Evolutionary conservation across 2,329 filamentous ascomycete species (phyloP).

Genomic region (Ceratocystis albifundus): DNA sequence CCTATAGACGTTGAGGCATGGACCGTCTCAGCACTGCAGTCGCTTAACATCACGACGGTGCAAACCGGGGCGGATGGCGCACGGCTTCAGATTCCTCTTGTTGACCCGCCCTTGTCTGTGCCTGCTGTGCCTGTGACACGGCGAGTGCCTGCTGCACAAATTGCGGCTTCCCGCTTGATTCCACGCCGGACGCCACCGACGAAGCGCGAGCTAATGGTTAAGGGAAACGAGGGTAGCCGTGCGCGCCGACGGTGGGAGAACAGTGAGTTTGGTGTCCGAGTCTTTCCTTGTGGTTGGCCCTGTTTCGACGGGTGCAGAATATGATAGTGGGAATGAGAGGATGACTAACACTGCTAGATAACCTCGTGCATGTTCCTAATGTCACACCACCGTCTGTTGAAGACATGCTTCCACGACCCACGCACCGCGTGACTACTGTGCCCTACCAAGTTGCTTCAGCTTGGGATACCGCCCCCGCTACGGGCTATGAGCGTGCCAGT

Average conservation of each 20-base stretch:
- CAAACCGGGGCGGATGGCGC: constrained; percentile 44
- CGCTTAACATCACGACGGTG: constrained; percentile 43
- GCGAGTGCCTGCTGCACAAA: constrained; percentile 1
- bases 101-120: constrained; percentile 36
- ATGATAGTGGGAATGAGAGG: not conserved
- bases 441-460: constrained; percentile 82
- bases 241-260: constrained; percentile 91
- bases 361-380: constrained; percentile 74
- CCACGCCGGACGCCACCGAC: constrained; percentile 38
- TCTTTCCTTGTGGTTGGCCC: not conserved
- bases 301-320: too few relatives aligned
- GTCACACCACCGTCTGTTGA: constrained; percentile 66
- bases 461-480: constrained; percentile 52
- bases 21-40: constrained; percentile 48
- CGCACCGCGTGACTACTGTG: constrained; percentile 63
- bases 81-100: constrained; percentile 63
- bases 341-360: constrained; percentile 46
- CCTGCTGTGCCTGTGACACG: not conserved
- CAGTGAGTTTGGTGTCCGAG: constrained; percentile 43
- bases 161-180: constrained; percentile 24
- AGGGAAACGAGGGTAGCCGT: constrained; percentile 82
- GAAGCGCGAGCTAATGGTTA: constrained; percentile 62
- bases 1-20: constrained; percentile 53
- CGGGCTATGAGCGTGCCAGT: constrained; percentile 24
- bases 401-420: constrained; percentile 76